A percentile compares a stretch with the other conserved stretches of the same genome.
phyloP scores from a whole-genome alignment of 2,329 filamentous ascomycete genomes.

The Teratosphaeria destructans region DNA sequence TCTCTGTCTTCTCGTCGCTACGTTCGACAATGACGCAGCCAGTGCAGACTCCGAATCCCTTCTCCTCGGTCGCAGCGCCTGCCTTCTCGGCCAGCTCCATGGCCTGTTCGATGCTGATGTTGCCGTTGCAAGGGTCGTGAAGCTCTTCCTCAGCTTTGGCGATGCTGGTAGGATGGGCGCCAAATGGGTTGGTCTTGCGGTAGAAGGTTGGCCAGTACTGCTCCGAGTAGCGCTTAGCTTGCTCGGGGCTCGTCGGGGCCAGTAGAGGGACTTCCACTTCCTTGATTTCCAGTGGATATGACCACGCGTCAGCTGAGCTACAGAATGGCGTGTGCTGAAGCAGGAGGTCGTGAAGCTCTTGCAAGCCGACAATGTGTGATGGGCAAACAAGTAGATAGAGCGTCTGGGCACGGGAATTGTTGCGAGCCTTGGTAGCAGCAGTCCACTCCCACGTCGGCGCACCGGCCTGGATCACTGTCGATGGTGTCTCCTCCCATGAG shows the following conservation, averaged over 20 bases:
- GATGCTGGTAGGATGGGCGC: slow-evolving; percentile 68
- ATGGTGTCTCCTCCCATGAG: slow-evolving; percentile 21
- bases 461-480: slow-evolving; percentile 20
- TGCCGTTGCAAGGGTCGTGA: slow-evolving; percentile 23
- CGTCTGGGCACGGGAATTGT: slow-evolving; percentile 31
- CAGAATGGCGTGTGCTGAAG: slow-evolving; percentile 30
- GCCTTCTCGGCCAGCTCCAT: slow-evolving; percentile 57
- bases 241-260: slow-evolving; percentile 63
- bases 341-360: slow-evolving; percentile 40
- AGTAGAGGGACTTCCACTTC: slow-evolving; percentile 60
- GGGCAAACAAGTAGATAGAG: slow-evolving; percentile 45
- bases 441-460: slow-evolving; percentile 41
- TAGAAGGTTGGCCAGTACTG: slow-evolving; percentile 80
- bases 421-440: slow-evolving; percentile 49
- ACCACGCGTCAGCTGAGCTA: slow-evolving; percentile 25
- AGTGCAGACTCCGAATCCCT: slow-evolving; percentile 56
- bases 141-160: slow-evolving; percentile 60
- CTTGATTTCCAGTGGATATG: slow-evolving; percentile 44
- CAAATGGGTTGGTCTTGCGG: slow-evolving; percentile 77
- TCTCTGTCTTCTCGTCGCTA: slow-evolving; percentile 33
- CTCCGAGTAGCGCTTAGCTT: slow-evolving; percentile 63
- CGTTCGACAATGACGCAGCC: slow-evolving; percentile 69
- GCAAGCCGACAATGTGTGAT: slow-evolving; percentile 40
- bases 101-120: slow-evolving; percentile 45
- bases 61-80: slow-evolving; percentile 47